Evolutionary conservation across 345 rosid species (phyloP), one percentile per base, ranked within the genome.

Genomic region (Citrus glauca): DNA sequence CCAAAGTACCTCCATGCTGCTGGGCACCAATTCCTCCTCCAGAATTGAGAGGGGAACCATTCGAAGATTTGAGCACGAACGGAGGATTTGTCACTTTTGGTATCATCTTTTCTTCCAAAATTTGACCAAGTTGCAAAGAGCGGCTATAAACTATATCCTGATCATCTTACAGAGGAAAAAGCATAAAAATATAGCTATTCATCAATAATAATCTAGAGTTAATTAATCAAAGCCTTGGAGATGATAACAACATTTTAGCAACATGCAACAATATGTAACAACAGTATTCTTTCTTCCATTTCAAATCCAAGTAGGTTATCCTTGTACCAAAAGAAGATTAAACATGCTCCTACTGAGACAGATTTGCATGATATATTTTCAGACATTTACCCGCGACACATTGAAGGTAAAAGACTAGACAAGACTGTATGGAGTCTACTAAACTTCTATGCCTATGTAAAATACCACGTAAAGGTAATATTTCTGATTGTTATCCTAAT

Each of bases 11-110:
- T 71, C 90, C 86, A 0, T 93, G 98, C 78, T 82, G 73, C 78
- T 95, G 98, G 98, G 89, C 98, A 76, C 91, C 97, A 30, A 87
- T 93, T 78, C 99, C 98, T 78, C 98, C 98, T 62, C 86, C 88
- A 33, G 94, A 93, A 82, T 80, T 92, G 81, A 91, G 91, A 85
- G 98, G 99, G 66, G 97, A 93, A 82, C 80, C 90, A 60, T 73
- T 92, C 24, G 89, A 89, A 84, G 98, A 93, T 81, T 80, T 92
- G 76, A 93, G 91, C 83, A 93, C 98, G 61, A 93, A 90, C 65
- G 90, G 91, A 37, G 98, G 98, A 75, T 95, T 95, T 67, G 91
- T 93, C 77, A 89, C 92, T 71, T 92, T 95, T 59, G 97, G 97
- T 95, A 87, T 32, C 50, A 72, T 82, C 33, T 77, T 72, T 16